Base-by-base conservation (phyloP, 1,139 yeast genomes). In the Ogataea hybrid region DNA sequence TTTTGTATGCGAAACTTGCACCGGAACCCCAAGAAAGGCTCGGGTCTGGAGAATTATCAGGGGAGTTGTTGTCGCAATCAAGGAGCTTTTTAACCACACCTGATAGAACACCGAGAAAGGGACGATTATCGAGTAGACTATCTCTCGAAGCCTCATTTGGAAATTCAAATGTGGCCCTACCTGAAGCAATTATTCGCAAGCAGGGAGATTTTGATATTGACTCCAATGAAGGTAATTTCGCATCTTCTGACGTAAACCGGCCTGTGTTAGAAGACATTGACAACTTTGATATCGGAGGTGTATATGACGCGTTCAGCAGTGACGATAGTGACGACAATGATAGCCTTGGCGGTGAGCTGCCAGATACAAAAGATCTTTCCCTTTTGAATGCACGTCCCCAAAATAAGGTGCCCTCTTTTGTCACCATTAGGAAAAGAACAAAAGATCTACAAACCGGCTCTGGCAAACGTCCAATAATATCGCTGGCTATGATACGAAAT, bases 111-210 rank as follows among this genome's bases (percentile, higher is more conserved):
- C 52, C 51, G 22, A 41, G 52, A 39, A 42, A 42, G 29, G 51
- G 48, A 7, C 42, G 54, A 38, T 20, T 48, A 29, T 45, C 54
- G n/a, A 44, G 53, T 41, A 16, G 59, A 35, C 32, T 52, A 31
- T 47, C 58, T 6, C 20, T 57, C 27, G 50, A 47, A 27, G 40
- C 50, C n/a, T 37, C 54, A 12, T 42, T 51, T 11, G 48, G 48
- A 17, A 59, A 58, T 11, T 52, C 61, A 2, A 57, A 55, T 37
- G 50, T 61, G 15, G 64, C 65, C 1, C 37, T 59, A 6, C 64
- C 65, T 2, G 61, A 59, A 41, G 64, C 63, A 6, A 55, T 61
- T 8, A 46, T 59, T 3, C 42, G 57, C 27, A 56, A 57, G 29
- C 49, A 51, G 10, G 62, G 60, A 3, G 61, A 56, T 6, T 52